Percentiles rank a stretch among this genome's conserved stretches.
phyloP scores from a whole-genome alignment of 352 stramenopile species.

The Pythium sp. region DNA sequence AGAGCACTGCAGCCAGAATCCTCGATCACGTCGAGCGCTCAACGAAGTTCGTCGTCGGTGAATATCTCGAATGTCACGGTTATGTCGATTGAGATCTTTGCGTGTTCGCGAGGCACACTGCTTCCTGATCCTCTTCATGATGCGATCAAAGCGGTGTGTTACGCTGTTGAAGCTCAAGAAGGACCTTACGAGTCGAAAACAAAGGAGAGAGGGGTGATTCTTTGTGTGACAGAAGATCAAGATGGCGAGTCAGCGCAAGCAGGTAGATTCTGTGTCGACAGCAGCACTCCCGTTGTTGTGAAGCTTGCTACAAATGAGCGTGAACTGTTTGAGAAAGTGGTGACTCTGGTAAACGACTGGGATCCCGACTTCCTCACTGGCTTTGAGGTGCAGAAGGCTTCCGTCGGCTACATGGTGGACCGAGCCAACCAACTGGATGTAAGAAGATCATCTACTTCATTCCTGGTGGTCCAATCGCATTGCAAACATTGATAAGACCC shows the following conservation, averaged over 20 bases:
- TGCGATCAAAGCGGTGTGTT: slow-evolving; percentile 59
- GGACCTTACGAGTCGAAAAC: slow-evolving; percentile 46
- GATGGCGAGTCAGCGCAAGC: slow-evolving; percentile 13
- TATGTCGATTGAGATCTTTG: slow-evolving; percentile 77
- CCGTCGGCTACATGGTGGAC: slow-evolving; percentile 76
- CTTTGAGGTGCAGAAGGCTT: slow-evolving; percentile 85
- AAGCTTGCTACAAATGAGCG: slow-evolving; percentile 41
- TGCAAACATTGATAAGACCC: not conserved
- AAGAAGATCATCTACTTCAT: not conserved
- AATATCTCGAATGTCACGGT: slow-evolving; percentile 73
- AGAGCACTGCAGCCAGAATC: not conserved
- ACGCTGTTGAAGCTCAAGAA: slow-evolving; percentile 72
- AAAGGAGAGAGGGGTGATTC: slow-evolving; percentile 49
- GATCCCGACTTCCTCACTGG: slow-evolving; percentile 90
- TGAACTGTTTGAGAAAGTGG: slow-evolving; percentile 53
- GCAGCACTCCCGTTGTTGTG: slow-evolving; percentile 22
- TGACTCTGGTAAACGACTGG: slow-evolving; percentile 55
- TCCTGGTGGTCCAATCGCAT: not conserved
- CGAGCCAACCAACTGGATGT: slow-evolving; percentile 58
- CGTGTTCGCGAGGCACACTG: slow-evolving; percentile 47
- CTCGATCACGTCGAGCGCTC: slow-evolving; percentile 7
- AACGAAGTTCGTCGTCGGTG: slow-evolving; percentile 18
- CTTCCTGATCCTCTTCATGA: slow-evolving; percentile 73
- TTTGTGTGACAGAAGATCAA: slow-evolving; percentile 27
- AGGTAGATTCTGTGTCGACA: slow-evolving; percentile 34